Evolutionary conservation across 805 yeast genomes (phyloP).

Genomic region (Yamadazyma laniorum): DNA sequence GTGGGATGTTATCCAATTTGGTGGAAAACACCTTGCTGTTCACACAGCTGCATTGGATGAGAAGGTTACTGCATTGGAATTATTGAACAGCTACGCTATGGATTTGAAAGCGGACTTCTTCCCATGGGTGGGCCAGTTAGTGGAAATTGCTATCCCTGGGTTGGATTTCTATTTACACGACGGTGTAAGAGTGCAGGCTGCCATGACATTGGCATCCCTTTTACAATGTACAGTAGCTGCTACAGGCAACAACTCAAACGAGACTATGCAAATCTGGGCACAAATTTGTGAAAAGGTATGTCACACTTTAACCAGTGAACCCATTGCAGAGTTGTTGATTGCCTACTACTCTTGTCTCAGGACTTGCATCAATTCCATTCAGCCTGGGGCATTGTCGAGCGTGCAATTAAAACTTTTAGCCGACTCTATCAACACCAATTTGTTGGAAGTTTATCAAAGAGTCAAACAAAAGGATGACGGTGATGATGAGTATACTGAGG

Average conservation of each 20-base stretch:
- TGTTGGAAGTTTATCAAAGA: constrained; percentile 68
- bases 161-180: constrained; percentile 89
- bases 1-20: constrained; percentile 90
- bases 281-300: constrained; percentile 66
- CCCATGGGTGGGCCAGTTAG: constrained; percentile 77
- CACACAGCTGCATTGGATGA: constrained; percentile 95
- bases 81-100: constrained; percentile 79
- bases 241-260: constrained; percentile 55
- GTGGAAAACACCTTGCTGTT: constrained; percentile 91
- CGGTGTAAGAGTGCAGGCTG: constrained; percentile 91
- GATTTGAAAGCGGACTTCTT: constrained; percentile 79
- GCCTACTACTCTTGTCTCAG: constrained; percentile 73
- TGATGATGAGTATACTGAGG: constrained; percentile 88
- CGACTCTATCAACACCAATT: constrained; percentile 55
- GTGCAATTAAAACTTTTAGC: constrained; percentile 57
- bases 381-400: constrained; percentile 56
- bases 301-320: constrained; percentile 69
- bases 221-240: constrained; percentile 61
- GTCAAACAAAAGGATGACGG: constrained; percentile 63
- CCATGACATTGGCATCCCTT: constrained; percentile 76
- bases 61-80: constrained; percentile 87
- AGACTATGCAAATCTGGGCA: constrained; percentile 69
- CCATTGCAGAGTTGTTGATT: constrained; percentile 77
- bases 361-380: constrained; percentile 64
- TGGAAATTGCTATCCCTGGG: constrained; percentile 84